Evolutionary conservation across 2,329 filamentous ascomycete genomes (phyloP).

Genomic region (Shiraia bambusicola): DNA sequence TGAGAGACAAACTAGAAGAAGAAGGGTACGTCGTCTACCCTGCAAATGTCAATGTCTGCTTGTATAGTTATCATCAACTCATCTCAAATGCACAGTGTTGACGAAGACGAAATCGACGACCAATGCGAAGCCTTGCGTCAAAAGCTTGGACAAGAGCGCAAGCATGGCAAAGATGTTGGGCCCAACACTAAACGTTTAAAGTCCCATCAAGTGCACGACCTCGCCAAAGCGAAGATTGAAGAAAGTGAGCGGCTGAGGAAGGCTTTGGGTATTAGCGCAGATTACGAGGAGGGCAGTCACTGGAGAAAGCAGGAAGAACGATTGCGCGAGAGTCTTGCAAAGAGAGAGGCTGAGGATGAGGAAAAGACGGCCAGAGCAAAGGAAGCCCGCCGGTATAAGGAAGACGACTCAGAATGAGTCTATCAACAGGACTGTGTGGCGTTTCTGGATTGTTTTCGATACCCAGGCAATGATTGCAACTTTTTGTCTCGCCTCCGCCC

Average conservation of each 20-base stretch:
- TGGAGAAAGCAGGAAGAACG: slow-evolving; percentile 83
- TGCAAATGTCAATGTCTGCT: neutral
- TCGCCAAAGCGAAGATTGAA: slow-evolving; percentile 92
- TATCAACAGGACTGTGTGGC: too few species aligned
- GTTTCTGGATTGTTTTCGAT: too few species aligned
- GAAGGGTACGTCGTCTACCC: slow-evolving; percentile 61
- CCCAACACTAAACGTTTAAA: slow-evolving; percentile 66
- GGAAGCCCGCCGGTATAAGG: slow-evolving; percentile 26
- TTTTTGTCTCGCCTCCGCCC: too few species aligned
- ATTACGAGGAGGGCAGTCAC: slow-evolving; percentile 83
- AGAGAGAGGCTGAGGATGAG: slow-evolving; percentile 43
- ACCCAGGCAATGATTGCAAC: too few species aligned
- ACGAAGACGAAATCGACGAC: slow-evolving; percentile 88
- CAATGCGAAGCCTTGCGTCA: slow-evolving; percentile 67
- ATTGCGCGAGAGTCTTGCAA: slow-evolving; percentile 47
- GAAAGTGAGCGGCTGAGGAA: slow-evolving; percentile 86
- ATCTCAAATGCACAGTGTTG: slow-evolving; percentile 58
- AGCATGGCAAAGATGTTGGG: slow-evolving; percentile 37
- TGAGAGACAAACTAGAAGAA: slow-evolving; percentile 89
- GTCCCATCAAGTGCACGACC: slow-evolving; percentile 90
- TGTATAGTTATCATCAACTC: too few species aligned
- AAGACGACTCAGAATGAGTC: slow-evolving; percentile 33
- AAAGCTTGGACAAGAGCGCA: slow-evolving; percentile 56
- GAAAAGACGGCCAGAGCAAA: slow-evolving; percentile 25
- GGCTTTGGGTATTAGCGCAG: slow-evolving; percentile 81